Evolutionary conservation across 73 alveolate genomes (phyloP).

Genomic region (Paramecium tetraurelia): DNA sequence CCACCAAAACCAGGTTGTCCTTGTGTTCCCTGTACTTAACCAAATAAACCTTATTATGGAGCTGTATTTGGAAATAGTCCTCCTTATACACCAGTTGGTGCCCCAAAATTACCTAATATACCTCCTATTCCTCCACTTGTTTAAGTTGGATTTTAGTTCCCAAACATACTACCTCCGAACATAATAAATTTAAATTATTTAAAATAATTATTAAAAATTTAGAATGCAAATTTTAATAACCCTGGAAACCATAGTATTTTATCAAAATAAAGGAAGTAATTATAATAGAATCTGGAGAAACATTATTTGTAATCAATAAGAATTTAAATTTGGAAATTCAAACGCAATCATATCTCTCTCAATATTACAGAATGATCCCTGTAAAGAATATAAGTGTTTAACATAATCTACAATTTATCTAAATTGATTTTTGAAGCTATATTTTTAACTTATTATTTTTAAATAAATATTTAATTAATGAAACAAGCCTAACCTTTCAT

Average conservation of each 20-base stretch:
- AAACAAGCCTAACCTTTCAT: background rate
- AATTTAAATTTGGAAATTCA: background rate
- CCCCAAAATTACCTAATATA: conserved; percentile 23
- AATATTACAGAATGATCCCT: too few relatives aligned
- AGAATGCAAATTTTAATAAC: background rate
- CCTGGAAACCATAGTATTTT: background rate
- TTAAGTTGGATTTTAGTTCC: background rate
- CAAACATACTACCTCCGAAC: conserved; percentile 29
- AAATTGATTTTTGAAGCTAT: too few relatives aligned
- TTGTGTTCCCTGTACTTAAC: background rate
- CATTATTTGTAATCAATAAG: background rate
- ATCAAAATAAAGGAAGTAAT: background rate
- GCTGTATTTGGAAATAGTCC: background rate
- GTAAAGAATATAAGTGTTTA: too few relatives aligned
- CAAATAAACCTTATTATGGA: background rate
- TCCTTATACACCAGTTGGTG: background rate
- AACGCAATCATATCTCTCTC: background rate
- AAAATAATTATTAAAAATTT: background rate
- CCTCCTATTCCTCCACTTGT: conserved; percentile 24
- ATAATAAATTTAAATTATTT: background rate
- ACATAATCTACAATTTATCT: background rate
- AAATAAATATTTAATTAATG: background rate
- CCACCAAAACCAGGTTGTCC: conserved; percentile 9
- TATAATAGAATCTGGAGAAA: background rate
- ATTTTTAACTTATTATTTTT: background rate